These are phyloP conservation scores for Pythium pyrilobum DNA, from an alignment of 352 stramenopile species.

Conservation along the genomic window DNA sequence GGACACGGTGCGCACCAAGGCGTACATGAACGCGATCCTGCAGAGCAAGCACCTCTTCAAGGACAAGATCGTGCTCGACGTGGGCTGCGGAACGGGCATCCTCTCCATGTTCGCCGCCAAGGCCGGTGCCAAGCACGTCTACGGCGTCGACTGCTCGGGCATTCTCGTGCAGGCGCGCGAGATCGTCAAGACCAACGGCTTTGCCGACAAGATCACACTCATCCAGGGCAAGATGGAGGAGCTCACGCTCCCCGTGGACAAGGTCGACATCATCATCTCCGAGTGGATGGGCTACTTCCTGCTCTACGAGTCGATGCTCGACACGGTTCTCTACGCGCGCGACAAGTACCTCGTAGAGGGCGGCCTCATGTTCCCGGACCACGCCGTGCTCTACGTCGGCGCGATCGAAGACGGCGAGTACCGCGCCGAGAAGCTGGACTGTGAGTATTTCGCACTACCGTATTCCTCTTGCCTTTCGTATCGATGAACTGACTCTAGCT, in stretches of 20 bases:
- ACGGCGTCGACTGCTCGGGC: conserved; percentile 93
- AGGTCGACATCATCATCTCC: conserved; percentile 98
- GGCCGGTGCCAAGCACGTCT: conserved; percentile 90
- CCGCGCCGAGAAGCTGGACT: conserved; percentile 92
- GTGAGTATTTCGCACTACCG: conserved; percentile 20
- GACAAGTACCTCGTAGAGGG: conserved; percentile 94
- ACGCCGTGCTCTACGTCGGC: conserved; percentile 93
- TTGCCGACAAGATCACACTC: conserved; percentile 92
- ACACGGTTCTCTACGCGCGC: conserved; percentile 94
- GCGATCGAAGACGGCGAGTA: conserved; percentile 96
- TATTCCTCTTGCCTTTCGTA: neutral
- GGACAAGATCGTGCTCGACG: conserved; percentile 96
- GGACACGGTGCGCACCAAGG: conserved; percentile 94
- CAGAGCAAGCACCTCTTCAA: conserved; percentile 96
- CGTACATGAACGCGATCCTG: conserved; percentile 97
- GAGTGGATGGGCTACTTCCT: conserved; percentile 99
- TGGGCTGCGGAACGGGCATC: conserved; percentile 96
- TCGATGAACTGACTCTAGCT: neutral
- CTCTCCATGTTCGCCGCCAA: conserved; percentile 96
- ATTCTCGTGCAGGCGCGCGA: conserved; percentile 92
- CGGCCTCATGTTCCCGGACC: conserved; percentile 95
- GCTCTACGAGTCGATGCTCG: conserved; percentile 97
- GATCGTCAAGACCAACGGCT: conserved; percentile 95
- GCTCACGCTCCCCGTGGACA: conserved; percentile 87
- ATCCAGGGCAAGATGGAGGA: conserved; percentile 94